phyloP scores from a whole-genome alignment of 495 filamentous ascomycete species.

The Hypoxylon intermedium region DNA sequence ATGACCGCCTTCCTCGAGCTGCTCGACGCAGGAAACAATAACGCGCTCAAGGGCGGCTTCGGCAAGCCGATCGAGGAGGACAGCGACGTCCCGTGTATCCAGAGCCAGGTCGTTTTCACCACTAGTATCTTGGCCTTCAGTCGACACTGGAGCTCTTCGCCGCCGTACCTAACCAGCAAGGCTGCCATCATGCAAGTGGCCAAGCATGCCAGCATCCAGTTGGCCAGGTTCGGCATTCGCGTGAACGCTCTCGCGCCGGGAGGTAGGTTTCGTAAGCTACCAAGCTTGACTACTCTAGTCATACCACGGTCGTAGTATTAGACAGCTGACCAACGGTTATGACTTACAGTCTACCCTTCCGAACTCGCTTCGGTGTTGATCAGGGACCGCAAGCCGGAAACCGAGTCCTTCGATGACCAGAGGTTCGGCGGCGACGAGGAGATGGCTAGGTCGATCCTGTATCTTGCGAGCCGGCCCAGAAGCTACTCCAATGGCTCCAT shows the following conservation, averaged over 20 bases:
- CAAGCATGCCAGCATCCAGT: slow-evolving; percentile 58
- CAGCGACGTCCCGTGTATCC: slow-evolving; percentile 47
- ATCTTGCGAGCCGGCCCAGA: slow-evolving; percentile 14
- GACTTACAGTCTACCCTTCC: slow-evolving; percentile 41
- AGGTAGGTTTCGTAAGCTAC: slow-evolving; percentile 48
- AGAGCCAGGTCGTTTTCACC: slow-evolving; percentile 64
- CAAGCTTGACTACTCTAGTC: neutral
- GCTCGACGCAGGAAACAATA: slow-evolving; percentile 67
- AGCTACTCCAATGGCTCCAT: slow-evolving; percentile 58
- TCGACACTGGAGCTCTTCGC: slow-evolving; percentile 50
- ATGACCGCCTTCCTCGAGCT: slow-evolving; percentile 63
- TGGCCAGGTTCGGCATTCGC: slow-evolving; percentile 59
- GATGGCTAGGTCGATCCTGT: slow-evolving; percentile 58
- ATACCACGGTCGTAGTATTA: neutral
- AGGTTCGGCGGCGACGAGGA: slow-evolving; percentile 59
- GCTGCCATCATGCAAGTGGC: slow-evolving; percentile 59
- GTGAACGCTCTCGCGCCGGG: slow-evolving; percentile 66
- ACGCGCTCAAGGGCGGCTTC: slow-evolving; percentile 47
- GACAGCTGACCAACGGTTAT: neutral
- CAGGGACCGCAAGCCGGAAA: slow-evolving; percentile 50
- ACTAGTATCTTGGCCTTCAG: slow-evolving; percentile 61
- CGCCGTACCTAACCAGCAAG: slow-evolving; percentile 63
- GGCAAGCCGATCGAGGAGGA: slow-evolving; percentile 31
- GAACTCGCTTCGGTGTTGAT: slow-evolving; percentile 59
- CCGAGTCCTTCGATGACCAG: slow-evolving; percentile 40